Base-by-base conservation (phyloP, 2,329 filamentous ascomycete genomes). In the Scedosporium dehoogii region DNA sequence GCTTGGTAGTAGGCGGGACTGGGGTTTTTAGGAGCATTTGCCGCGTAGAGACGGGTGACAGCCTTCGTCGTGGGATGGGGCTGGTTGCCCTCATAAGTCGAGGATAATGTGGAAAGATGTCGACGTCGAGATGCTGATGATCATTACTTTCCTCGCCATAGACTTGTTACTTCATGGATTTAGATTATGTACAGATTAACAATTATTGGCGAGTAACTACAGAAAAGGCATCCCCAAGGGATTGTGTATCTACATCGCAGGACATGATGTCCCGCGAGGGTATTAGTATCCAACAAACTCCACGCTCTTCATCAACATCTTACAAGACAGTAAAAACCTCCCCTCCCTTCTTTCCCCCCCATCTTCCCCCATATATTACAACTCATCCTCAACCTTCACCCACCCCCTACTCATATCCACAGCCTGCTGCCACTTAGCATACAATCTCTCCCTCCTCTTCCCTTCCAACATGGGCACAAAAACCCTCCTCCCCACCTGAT, bases 381-480 rank as follows among this genome's bases (percentile, higher is more conserved):
- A 55, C 51, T 55, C 51, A 38, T 74, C 69, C 41, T 68, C 63
- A 12, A 75, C 74, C 56, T 69, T 73, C 53, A 81, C 74, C 81
- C 81, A 84, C 4, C 81, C 81, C 63, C 77, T 74, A 68, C 80
- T 82, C 82, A 85, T 85, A 66, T 84, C 76, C 0, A 85, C 82
- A 9, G 82, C 83, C 67, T 81, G 78, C 67, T 81, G 76, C 82
- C 83, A 85, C 67, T 78, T 79, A 58, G 68, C 74, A 65, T 82
- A 82, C 73, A 79, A 76, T 63, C 65, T 65, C 29, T 64, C 65
- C 61, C 75, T 75, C 60, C 74, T 72, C 61, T 73, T 70, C 33
- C 69, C 71, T 58, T 79, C 77, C 63, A 90, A 84, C 65, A 84
- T 76, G 1, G 91, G 90, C 68, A 83, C 76, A 71, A 96, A 96